Evolutionary conservation across 1,284 basidiomycete species (phyloP).

Genomic region (Ganoderma sinense): DNA sequence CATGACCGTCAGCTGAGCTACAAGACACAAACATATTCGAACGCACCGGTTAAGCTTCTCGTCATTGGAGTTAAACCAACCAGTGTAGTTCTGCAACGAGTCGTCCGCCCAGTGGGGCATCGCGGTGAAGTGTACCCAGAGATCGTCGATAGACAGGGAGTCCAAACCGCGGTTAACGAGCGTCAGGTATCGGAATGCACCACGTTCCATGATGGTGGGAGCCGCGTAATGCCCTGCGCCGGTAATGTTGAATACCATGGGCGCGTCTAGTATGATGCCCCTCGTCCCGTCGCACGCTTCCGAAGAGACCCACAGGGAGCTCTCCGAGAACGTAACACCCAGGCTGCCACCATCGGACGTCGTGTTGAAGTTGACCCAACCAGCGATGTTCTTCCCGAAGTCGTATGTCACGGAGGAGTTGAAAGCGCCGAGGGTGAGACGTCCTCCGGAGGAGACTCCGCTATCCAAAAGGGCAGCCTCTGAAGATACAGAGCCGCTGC

Average conservation of each 20-base stretch:
- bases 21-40: neutral
- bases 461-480: slow-evolving; percentile 7
- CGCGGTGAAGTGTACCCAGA: slow-evolving; percentile 28
- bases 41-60: slow-evolving; percentile 15
- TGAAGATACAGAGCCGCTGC: slow-evolving; percentile 20
- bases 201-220: slow-evolving; percentile 24
- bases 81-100: slow-evolving; percentile 21
- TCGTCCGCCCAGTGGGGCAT: slow-evolving; percentile 30
- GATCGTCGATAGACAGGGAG: slow-evolving; percentile 15
- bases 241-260: slow-evolving; percentile 25
- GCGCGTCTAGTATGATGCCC: slow-evolving; percentile 17
- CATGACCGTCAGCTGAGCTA: neutral
- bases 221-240: slow-evolving; percentile 17
- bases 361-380: slow-evolving; percentile 24
- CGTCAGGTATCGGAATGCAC: slow-evolving; percentile 28
- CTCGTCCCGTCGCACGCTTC: slow-evolving; percentile 20
- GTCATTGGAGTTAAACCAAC: slow-evolving; percentile 26
- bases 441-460: neutral
- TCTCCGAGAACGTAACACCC: slow-evolving; percentile 29
- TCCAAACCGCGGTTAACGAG: slow-evolving; percentile 21
- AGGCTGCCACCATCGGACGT: slow-evolving; percentile 21
- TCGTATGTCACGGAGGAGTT: slow-evolving; percentile 30
- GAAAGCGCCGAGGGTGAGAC: slow-evolving; percentile 13
- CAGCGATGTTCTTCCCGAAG: slow-evolving; percentile 31
- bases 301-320: slow-evolving; percentile 28